Percentiles rank a stretch among this genome's conserved stretches.
These are phyloP conservation scores for Clavariopsis aquatica DNA, from an alignment of 495 filamentous ascomycete species.

Conservation along the genomic window DNA sequence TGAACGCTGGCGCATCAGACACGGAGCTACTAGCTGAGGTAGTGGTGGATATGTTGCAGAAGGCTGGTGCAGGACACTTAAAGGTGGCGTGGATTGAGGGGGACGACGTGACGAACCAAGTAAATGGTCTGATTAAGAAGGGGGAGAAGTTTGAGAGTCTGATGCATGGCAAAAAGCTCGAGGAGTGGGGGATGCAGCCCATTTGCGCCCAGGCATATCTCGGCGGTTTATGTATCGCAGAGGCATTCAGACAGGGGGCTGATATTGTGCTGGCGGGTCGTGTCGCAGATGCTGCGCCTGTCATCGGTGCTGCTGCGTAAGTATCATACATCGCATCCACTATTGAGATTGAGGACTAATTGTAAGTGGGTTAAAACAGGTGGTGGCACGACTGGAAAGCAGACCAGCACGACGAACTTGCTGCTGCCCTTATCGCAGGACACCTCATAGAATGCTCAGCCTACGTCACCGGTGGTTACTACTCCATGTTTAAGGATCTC, in stretches of 20 bases:
- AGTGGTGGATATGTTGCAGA: slow-evolving; percentile 28
- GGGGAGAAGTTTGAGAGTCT: slow-evolving; percentile 28
- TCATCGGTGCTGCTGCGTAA: slow-evolving; percentile 41
- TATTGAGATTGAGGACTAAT: not conserved
- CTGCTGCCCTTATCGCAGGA: slow-evolving; percentile 38
- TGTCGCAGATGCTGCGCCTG: slow-evolving; percentile 41
- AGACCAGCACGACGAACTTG: slow-evolving; percentile 38
- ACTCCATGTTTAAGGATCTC: slow-evolving; percentile 38
- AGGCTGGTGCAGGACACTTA: slow-evolving; percentile 26
- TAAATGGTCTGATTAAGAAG: slow-evolving; percentile 26
- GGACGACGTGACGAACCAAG: slow-evolving; percentile 27
- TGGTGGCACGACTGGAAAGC: slow-evolving; percentile 43
- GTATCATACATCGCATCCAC: not conserved
- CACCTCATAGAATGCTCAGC: slow-evolving; percentile 42
- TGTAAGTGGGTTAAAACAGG: slow-evolving; percentile 5
- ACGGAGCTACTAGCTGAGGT: slow-evolving; percentile 31
- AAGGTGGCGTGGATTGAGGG: slow-evolving; percentile 39
- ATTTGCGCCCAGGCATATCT: slow-evolving; percentile 42
- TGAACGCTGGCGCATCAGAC: slow-evolving; percentile 31
- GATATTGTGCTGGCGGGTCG: slow-evolving; percentile 43
- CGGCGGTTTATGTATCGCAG: slow-evolving; percentile 39
- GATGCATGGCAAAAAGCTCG: slow-evolving; percentile 32
- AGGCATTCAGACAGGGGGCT: slow-evolving; percentile 39
- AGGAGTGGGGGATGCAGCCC: slow-evolving; percentile 39
- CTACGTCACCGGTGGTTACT: slow-evolving; percentile 41